Base-by-base conservation (phyloP, 2,329 filamentous ascomycete genomes). In the Sarocladium kiliense region DNA sequence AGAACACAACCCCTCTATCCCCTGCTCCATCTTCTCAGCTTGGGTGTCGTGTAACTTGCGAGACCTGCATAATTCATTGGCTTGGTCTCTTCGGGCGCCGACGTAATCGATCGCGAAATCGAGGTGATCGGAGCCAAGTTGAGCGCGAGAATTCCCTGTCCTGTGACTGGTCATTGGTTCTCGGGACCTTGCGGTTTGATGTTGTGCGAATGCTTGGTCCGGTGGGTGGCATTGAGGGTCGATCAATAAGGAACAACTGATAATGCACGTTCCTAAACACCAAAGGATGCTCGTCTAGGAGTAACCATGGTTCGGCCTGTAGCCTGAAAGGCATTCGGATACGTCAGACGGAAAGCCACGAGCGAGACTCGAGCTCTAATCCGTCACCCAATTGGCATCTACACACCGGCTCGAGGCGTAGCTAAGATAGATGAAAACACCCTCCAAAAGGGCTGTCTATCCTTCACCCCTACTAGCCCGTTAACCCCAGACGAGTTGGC, bases 51-150 rank as follows among this genome's bases (percentile, higher is more conserved):
- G 23, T n/a, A 36, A 51, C 47, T 34, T 34, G 25, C 4, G 3
- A 23, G 11, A n/a, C 14, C 27, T 51, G 27, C 47, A 27, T 36
- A 21, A 21, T 23, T 18, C 25, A 51, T 51, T 34, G 47, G 47
- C 47, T 51, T 23, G 6, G 5, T 21, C 21, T 36, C 27, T 51
- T 51, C 47, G 47, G 47, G 47, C 47, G 30, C 47, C 47, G 30
- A 51, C 47, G 30, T 51, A 36, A 51, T 51, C 47, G 47, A 51
- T 51, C 47, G 26, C 12, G 26, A n/a, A 47, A 51, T 51, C 27
- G 27, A 14, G 12, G 19, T 21, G n/a, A 21, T 51, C 47, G 25
- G 47, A 36, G 12, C 10, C 21, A n/a, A 26, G 44, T 27, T 47
- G 23, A 6, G 14, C 18, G 10, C 9, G 5, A n/a, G 7, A 39